Conservation (phyloP, 2,329 filamentous ascomycete species). For the Sarocladium kiliense region DNA sequence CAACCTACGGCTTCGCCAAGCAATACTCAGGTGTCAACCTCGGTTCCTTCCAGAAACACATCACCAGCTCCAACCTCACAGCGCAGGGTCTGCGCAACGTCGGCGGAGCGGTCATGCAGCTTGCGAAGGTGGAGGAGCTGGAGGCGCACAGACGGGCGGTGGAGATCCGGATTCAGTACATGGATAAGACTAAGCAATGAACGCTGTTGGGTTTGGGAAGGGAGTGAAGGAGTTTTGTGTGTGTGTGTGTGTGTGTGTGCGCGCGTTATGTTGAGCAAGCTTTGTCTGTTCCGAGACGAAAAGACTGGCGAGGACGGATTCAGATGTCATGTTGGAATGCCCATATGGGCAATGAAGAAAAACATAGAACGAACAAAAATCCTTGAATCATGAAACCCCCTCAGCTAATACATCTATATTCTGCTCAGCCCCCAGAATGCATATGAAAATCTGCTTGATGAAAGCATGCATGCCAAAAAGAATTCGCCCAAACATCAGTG, state of each 20-base stretch:
- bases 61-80: conserved; percentile 89
- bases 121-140: conserved; percentile 89
- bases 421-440: too few species aligned
- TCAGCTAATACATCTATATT: not conserved
- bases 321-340: too few species aligned
- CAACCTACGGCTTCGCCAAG: conserved; percentile 96
- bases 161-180: conserved; percentile 66
- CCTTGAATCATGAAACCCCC: too few species aligned
- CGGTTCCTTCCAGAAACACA: conserved; percentile 94
- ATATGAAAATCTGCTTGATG: too few species aligned
- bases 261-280: not conserved
- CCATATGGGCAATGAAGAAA: not conserved
- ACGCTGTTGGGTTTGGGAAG: too few species aligned
- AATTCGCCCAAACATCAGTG: not conserved
- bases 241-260: not conserved
- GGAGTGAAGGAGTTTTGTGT: too few species aligned
- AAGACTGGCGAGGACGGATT: too few species aligned
- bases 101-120: conserved; percentile 84
- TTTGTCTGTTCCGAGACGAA: not conserved
- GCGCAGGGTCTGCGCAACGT: conserved; percentile 81
- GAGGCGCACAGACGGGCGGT: conserved; percentile 91
- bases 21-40: conserved; percentile 98
- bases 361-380: not conserved
- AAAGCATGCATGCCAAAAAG: not conserved
- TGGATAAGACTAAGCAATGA: conserved; percentile 28